A percentile compares a stretch with the other conserved stretches of the same genome.
Conservation (phyloP, 805 yeast genomes). For the Brettanomyces anomalus region DNA sequence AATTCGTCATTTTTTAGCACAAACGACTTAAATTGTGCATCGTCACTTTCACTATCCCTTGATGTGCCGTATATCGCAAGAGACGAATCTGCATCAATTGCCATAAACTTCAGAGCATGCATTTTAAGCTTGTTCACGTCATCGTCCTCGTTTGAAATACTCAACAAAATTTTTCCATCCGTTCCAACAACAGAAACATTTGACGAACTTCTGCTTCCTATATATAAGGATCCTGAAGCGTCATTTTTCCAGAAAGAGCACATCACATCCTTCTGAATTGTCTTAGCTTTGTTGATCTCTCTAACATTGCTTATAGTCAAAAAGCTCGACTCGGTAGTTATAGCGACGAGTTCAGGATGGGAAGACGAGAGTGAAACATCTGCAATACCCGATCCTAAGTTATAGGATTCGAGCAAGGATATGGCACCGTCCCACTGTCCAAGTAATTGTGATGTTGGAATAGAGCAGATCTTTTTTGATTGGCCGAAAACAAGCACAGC, state of each 20-base stretch:
- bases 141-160: background rate
- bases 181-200: background rate
- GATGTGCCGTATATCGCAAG: slow-evolving; percentile 10
- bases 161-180: background rate
- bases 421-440: background rate
- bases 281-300: background rate
- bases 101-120: slow-evolving; percentile 5
- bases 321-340: background rate
- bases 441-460: background rate
- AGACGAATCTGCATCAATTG: slow-evolving; percentile 5
- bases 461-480: background rate
- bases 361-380: background rate
- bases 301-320: background rate
- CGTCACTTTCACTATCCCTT: slow-evolving; percentile 6
- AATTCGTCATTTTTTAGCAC: slow-evolving; percentile 9
- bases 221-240: background rate
- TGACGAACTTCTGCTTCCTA: background rate
- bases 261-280: background rate
- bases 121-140: slow-evolving; percentile 4
- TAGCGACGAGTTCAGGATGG: background rate
- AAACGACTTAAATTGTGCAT: slow-evolving; percentile 7
- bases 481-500: slow-evolving; percentile 11
- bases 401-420: background rate
- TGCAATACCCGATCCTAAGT: background rate
- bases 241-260: background rate